These are phyloP conservation scores for Salicornia ramosissima DNA, from an alignment of 148 eudicot genomes.

Conservation along the genomic window DNA sequence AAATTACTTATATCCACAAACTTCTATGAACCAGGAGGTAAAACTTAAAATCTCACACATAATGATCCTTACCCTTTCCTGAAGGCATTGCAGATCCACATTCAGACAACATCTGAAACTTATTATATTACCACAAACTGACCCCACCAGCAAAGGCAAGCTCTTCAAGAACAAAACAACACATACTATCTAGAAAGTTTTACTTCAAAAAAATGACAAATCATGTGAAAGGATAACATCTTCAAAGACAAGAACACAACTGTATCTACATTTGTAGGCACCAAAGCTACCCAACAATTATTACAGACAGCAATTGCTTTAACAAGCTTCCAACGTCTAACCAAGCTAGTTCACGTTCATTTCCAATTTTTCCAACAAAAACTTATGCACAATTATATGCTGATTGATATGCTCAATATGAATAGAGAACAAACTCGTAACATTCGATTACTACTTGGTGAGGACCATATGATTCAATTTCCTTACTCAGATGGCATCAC, in stretches of 20 bases:
- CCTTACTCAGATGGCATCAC: not conserved
- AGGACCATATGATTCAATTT: not conserved
- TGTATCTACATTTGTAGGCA: not conserved
- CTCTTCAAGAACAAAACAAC: too few species aligned
- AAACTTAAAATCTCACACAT: conserved; percentile 1
- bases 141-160: not conserved
- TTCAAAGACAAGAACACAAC: not conserved
- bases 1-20: not conserved
- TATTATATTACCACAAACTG: not conserved
- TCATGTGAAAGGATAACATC: not conserved
- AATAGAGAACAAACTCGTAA: not conserved
- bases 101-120: not conserved
- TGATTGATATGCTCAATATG: not conserved
- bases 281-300: not conserved
- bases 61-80: not conserved
- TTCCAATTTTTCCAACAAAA: too few species aligned
- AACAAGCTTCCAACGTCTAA: not conserved
- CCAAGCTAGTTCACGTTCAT: not conserved
- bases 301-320: not conserved
- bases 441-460: not conserved
- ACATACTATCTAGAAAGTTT: not conserved
- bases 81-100: not conserved
- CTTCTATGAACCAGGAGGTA: too few species aligned
- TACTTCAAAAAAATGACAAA: not conserved
- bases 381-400: too few species aligned